Evolutionary conservation across 2,329 filamentous ascomycete species (phyloP).

Genomic region (Paramyrothecium roridum): DNA sequence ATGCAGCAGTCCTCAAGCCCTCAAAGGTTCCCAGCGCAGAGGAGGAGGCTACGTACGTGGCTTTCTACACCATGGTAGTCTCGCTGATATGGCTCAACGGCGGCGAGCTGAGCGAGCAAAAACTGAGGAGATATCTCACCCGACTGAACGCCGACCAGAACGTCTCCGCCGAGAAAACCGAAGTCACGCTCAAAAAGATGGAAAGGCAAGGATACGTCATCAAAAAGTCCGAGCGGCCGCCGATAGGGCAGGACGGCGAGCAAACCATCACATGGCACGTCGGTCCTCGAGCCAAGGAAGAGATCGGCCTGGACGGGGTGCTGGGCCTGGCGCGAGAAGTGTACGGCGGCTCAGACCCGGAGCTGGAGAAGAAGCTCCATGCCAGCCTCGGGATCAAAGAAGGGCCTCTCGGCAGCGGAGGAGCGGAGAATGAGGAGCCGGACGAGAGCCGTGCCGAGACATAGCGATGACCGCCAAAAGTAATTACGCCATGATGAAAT

Average conservation of each 20-base stretch:
- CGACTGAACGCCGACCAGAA: slow-evolving; percentile 74
- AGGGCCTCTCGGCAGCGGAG: background rate
- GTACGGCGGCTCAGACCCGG: slow-evolving; percentile 51
- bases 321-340: slow-evolving; percentile 64
- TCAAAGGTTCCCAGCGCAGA: slow-evolving; percentile 61
- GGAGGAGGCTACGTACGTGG: slow-evolving; percentile 76
- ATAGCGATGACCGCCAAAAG: slow-evolving; percentile 1
- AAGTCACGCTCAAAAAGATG: slow-evolving; percentile 71
- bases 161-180: slow-evolving; percentile 72
- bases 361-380: slow-evolving; percentile 57
- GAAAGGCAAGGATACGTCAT: slow-evolving; percentile 81
- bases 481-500: slow-evolving; percentile 3
- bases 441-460: slow-evolving; percentile 10
- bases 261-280: slow-evolving; percentile 78
- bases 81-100: slow-evolving; percentile 72
- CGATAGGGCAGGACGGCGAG: slow-evolving; percentile 58
- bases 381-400: slow-evolving; percentile 56
- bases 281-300: slow-evolving; percentile 80
- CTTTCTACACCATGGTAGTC: slow-evolving; percentile 76
- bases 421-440: slow-evolving; percentile 18
- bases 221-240: slow-evolving; percentile 63
- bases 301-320: slow-evolving; percentile 76
- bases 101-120: slow-evolving; percentile 72
- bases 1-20: slow-evolving; percentile 64
- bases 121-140: slow-evolving; percentile 71